Evolutionary conservation across 2,329 filamentous ascomycete species (phyloP), one percentile per base, ranked within the genome.

Genomic region (Pseudocercospora pini-densiflorae): DNA sequence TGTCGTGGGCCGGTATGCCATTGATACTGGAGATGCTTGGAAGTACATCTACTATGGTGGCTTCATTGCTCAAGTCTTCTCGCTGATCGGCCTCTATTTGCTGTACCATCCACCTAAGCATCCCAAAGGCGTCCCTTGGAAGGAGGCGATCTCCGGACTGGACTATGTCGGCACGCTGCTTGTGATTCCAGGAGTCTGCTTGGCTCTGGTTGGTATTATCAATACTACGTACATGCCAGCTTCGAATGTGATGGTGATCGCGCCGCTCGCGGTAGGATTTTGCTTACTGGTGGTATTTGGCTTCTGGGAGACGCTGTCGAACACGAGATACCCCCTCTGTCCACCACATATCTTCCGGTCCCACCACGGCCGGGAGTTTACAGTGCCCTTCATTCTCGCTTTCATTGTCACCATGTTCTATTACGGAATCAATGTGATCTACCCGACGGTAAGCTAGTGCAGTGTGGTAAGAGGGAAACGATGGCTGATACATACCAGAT

Each of bases 371-470:
- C 77, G 82, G 19, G 80, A 82, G 40, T 78, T 84, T 43, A 83
- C 82, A 0, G 81, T 79, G 0, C 82, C 82, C 0, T 81, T 80
- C 43, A 76, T 84, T 23, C 79, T 79, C 1, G 76, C 79, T 0
- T 80, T 79, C 45, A 79, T 84, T 59, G 77, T 83, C n/a, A 84
- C 81, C 61, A 84, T 84, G 82, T 84, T 83, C 69, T 85, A 84
- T 74, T 85, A 84, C 69, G 61, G 61, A 5, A 59, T 79, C 79
- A 47, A 79, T 78, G 79, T 84, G 51, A 74, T 84, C 14, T 84
- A 79, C 69, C 82, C 83, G 0, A 81, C 80, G 16, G 58, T 60
- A 16, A 23, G 57, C 40, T 12, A 21, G 14, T 33, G 3, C 6
- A 55, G 10, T 33, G 14, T 24, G 5, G 6, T 12, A 7, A 1